These are phyloP conservation scores for Nepenthes mirabilis DNA, from an alignment of 148 eudicot genomes.

Conservation along the genomic window DNA sequence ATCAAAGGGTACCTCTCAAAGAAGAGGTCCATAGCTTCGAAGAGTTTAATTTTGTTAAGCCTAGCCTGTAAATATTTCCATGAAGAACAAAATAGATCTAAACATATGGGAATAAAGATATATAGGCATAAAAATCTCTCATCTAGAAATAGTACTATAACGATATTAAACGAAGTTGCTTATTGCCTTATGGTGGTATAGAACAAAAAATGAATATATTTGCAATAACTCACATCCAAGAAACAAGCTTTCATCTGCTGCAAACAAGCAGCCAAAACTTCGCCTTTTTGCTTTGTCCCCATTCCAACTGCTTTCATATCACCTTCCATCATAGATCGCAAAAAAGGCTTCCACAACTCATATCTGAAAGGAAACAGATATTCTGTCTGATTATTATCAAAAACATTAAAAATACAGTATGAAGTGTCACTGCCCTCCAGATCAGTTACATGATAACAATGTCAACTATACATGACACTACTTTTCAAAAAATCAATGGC, in stretches of 20 bases:
- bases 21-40: slow-evolving; percentile 81
- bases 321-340: slow-evolving; percentile 86
- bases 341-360: slow-evolving; percentile 95
- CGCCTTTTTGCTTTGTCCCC: slow-evolving; percentile 62
- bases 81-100: not conserved
- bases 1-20: slow-evolving; percentile 55
- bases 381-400: not conserved
- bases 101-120: not conserved
- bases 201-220: too few relatives aligned
- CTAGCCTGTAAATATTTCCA: slow-evolving; percentile 46
- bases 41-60: slow-evolving; percentile 63
- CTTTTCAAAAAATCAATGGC: too few relatives aligned
- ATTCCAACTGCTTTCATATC: slow-evolving; percentile 89
- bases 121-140: not conserved
- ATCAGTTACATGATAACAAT: too few relatives aligned
- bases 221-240: slow-evolving; percentile 47
- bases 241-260: slow-evolving; percentile 85
- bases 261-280: slow-evolving; percentile 65
- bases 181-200: too few relatives aligned
- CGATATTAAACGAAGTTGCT: too few relatives aligned
- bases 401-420: not conserved
- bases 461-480: too few relatives aligned
- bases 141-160: too few relatives aligned
- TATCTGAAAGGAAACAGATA: slow-evolving; percentile 26
- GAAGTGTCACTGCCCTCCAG: too few relatives aligned